Evolutionary conservation across 768 basidiomycete genomes (phyloP).

Genomic region (Hygrocybe punicea): DNA sequence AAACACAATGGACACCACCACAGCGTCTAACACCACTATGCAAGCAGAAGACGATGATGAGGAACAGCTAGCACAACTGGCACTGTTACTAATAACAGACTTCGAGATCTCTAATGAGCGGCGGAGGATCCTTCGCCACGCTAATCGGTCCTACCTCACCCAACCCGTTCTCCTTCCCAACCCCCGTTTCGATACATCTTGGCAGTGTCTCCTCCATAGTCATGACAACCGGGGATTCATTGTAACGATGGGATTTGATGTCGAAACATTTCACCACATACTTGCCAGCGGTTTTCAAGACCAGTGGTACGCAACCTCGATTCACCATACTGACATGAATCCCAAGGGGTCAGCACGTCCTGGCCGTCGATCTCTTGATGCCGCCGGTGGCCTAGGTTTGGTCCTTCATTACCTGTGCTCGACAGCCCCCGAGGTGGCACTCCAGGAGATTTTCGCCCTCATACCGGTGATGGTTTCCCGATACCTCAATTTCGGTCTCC

Average conservation of each 20-base stretch:
- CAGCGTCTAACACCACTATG: no score
- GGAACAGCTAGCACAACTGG: no score
- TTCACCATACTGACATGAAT: constrained; percentile 30
- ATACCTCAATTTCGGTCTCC: constrained; percentile 36
- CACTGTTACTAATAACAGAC: no score
- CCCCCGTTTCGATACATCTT: constrained; percentile 34
- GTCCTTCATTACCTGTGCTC: constrained; percentile 42
- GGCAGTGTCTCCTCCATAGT: constrained; percentile 32
- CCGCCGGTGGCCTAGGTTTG: constrained; percentile 41
- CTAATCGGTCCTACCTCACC: constrained; percentile 23
- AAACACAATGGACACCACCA: no score
- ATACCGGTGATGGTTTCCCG: constrained; percentile 34
- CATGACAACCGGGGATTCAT: constrained; percentile 40
- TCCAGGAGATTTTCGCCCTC: constrained; percentile 47
- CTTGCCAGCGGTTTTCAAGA: constrained; percentile 32
- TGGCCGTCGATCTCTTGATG: constrained; percentile 34
- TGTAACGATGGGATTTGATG: constrained; percentile 44
- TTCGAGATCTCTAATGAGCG: no score
- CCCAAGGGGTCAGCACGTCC: constrained; percentile 20
- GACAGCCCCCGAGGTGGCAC: constrained; percentile 37
- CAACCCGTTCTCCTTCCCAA: constrained; percentile 33
- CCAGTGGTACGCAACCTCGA: constrained; percentile 24
- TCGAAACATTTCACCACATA: constrained; percentile 33
- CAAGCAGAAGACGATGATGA: no score
- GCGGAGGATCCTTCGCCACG: no score